A percentile compares a stretch with the other conserved stretches of the same genome.
Conservation (phyloP, 2,329 filamentous ascomycete species). For the Rhinocladiella similis region DNA sequence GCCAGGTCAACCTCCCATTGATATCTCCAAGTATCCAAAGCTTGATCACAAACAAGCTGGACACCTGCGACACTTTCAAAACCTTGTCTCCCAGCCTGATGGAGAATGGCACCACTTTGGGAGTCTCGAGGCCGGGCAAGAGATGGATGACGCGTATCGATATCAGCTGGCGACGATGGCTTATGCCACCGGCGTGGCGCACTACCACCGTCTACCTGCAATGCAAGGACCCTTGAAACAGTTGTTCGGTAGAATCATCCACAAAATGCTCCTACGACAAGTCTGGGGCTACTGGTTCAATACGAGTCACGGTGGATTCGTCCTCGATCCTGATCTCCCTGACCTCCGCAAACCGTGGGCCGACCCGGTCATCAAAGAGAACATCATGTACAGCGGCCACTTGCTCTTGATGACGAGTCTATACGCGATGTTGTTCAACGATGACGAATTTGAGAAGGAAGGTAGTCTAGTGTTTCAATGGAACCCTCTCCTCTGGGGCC, state of each 20-base stretch:
- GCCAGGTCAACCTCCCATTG: slow-evolving; percentile 14
- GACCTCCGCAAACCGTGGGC: slow-evolving; percentile 45
- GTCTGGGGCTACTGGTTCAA: slow-evolving; percentile 48
- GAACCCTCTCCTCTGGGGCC: slow-evolving; percentile 41
- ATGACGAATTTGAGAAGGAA: slow-evolving; percentile 40
- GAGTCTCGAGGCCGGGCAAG: slow-evolving; percentile 37
- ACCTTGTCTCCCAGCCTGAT: slow-evolving; percentile 19
- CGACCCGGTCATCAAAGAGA: slow-evolving; percentile 42
- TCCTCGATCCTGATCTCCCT: slow-evolving; percentile 38
- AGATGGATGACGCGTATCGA: slow-evolving; percentile 35
- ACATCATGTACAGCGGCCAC: slow-evolving; percentile 47
- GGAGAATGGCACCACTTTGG: slow-evolving; percentile 23
- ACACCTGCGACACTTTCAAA: slow-evolving; percentile 23
- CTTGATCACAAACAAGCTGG: slow-evolving; percentile 18
- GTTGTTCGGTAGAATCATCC: slow-evolving; percentile 38
- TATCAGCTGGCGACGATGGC: slow-evolving; percentile 46
- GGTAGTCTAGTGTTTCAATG: slow-evolving; percentile 38
- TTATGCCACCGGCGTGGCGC: slow-evolving; percentile 39
- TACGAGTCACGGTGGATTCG: slow-evolving; percentile 36
- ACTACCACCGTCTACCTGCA: slow-evolving; percentile 42
- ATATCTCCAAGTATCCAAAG: slow-evolving; percentile 24
- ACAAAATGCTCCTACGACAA: slow-evolving; percentile 43
- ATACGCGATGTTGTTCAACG: slow-evolving; percentile 46
- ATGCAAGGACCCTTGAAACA: slow-evolving; percentile 37
- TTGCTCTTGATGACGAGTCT: slow-evolving; percentile 42